Percentiles rank a stretch among this genome's conserved stretches.
Evolutionary conservation across 2,329 filamentous ascomycete genomes (phyloP).

Genomic region (Paraphaeosphaeria minitans): DNA sequence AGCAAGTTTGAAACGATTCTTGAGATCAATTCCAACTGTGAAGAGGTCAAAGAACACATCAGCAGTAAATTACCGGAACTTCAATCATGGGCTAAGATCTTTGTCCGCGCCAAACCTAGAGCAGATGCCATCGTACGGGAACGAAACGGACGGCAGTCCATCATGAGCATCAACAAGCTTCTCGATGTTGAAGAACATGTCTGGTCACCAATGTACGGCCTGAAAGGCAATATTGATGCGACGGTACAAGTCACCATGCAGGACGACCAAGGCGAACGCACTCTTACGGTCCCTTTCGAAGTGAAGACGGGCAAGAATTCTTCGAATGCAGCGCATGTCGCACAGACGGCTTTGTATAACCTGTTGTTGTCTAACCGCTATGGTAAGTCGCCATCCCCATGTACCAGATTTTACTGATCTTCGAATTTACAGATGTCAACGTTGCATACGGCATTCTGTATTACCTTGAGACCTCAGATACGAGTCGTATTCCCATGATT

Average conservation of each 20-base stretch:
- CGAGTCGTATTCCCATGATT: conserved; percentile 81
- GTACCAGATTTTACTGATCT: conserved; percentile 18
- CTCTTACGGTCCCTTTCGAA: conserved; percentile 88
- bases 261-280: conserved; percentile 68
- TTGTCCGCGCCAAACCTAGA: conserved; percentile 73
- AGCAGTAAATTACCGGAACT: conserved; percentile 82
- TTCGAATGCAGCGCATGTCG: conserved; percentile 80
- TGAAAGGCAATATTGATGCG: conserved; percentile 97
- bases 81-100: conserved; percentile 80
- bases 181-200: conserved; percentile 97
- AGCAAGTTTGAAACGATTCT: conserved; percentile 89
- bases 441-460: conserved; percentile 90
- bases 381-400: conserved; percentile 49
- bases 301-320: conserved; percentile 89
- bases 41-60: conserved; percentile 78
- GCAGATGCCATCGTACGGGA: conserved; percentile 78
- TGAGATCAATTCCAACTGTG: conserved; percentile 76
- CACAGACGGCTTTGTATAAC: conserved; percentile 94
- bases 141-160: conserved; percentile 74
- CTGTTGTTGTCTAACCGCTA: conserved; percentile 91
- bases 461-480: conserved; percentile 90
- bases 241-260: conserved; percentile 87
- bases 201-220: conserved; percentile 96
- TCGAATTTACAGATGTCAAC: conserved; percentile 68
- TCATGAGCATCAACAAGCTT: conserved; percentile 87